Evolutionary conservation across 495 filamentous ascomycete species (phyloP), one percentile per base, ranked within the genome.

Genomic region (Margaritispora aquatica): DNA sequence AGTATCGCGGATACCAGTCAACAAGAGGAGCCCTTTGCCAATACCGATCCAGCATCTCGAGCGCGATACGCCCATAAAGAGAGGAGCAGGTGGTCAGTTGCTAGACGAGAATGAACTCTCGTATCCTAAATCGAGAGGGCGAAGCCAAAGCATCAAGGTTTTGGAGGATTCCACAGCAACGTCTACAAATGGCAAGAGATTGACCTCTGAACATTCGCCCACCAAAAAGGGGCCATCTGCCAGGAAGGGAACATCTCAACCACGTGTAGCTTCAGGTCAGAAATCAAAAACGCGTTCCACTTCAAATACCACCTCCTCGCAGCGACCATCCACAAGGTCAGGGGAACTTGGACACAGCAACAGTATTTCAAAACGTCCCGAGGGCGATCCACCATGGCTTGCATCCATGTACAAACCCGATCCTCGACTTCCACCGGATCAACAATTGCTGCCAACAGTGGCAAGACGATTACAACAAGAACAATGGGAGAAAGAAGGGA

Each of bases 381-480:
- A 97, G 74, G 95, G 94, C 17, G 93, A 97, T 53, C 88, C 94
- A 8, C 95, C 95, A 36, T 97, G 95, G 94, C 82, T 97, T 71
- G 85, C 92, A 19, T 86, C 86, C 0, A 94, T 95, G 76, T 98
- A 96, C 70, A 95, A 94, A 66, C 95, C 94, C 2, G 94, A 98
- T 69, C 94, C 94, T 36, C 85, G 91, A 38, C 80, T 98, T 15
- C 94, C 94, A 38, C 94, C 90, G 13, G 94, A 98, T 57, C 88
- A 97, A 70, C 94, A 98, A 69, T 82, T 98, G 54, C 82, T 98
- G 19, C 94, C 94, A 2, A 98, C 94, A 0, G 90, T 96, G 59
- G 94, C 94, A 41, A 94, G 87, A 66, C 82, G 88, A 61, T 79
- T 97, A 73, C 87, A 92, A 68, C 94, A 97, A 76, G 90, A 97